These are phyloP conservation scores for Arachnomyces sp. DNA, from an alignment of 2,329 filamentous ascomycete species.

Conservation along the genomic window DNA sequence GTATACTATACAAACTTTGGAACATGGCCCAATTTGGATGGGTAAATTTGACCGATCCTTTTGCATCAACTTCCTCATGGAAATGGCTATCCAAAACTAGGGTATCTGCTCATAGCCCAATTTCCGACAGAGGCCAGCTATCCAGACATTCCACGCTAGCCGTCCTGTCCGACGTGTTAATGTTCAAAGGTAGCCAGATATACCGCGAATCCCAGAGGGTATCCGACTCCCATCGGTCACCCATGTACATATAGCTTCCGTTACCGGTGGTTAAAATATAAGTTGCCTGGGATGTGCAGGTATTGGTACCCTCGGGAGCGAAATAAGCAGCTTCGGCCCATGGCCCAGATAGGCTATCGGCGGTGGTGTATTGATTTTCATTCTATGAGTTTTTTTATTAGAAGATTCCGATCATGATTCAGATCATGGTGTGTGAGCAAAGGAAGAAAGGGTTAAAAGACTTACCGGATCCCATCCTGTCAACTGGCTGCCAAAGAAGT, in stretches of 20 bases:
- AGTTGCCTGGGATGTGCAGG: constrained; percentile 54
- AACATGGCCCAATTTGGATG: no score
- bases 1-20: no score
- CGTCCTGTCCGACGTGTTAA: constrained; percentile 18
- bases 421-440: no score
- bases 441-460: no score
- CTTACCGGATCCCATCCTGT: constrained; percentile 47
- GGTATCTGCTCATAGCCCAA: no score
- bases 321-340: constrained; percentile 58
- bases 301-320: constrained; percentile 49
- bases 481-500: constrained; percentile 55
- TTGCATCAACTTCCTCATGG: no score
- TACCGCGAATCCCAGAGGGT: constrained; percentile 57
- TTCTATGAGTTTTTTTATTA: no score
- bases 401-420: no score
- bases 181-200: constrained; percentile 55
- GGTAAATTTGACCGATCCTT: no score
- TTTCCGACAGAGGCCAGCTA: no score
- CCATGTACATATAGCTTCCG: constrained; percentile 42
- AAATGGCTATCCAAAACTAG: no score
- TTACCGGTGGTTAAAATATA: constrained; percentile 47
- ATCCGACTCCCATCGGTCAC: constrained; percentile 56
- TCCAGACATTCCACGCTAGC: no score
- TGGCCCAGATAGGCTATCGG: constrained; percentile 49
- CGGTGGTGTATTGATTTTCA: constrained; percentile 57